Percentiles rank a stretch among this genome's conserved stretches.
Conservation (phyloP, 139 green algal species). For the Spirogloea muscicola region DNA sequence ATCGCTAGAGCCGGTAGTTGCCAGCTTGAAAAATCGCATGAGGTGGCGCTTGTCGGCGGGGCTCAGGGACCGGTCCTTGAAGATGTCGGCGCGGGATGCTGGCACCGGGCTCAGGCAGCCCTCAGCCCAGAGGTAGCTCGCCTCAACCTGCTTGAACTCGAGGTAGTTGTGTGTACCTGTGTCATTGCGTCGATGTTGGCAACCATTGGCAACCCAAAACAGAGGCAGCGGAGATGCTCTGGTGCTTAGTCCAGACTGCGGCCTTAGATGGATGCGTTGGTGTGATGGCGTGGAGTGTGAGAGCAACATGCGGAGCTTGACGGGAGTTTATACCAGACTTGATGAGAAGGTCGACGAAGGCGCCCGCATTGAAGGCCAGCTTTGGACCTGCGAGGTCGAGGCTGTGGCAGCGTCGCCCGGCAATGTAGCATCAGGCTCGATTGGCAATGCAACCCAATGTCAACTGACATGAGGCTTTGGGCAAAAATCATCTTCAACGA, state of each 20-base stretch:
- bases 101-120: constrained; percentile 56
- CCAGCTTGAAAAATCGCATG: constrained; percentile 68
- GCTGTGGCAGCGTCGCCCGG: too few relatives aligned
- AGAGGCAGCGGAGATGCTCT: background rate
- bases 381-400: too few relatives aligned
- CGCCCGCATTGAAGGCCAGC: too few relatives aligned
- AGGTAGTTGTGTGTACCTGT: constrained; percentile 73
- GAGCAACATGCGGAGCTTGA: too few relatives aligned
- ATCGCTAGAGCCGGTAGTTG: constrained; percentile 18
- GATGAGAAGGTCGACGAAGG: too few relatives aligned
- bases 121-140: background rate
- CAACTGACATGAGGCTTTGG: too few relatives aligned
- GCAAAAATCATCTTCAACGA: too few relatives aligned
- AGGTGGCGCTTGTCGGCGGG: constrained; percentile 68
- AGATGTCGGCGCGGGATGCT: constrained; percentile 70
- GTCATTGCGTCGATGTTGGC: constrained; percentile 14
- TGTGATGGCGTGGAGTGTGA: too few relatives aligned
- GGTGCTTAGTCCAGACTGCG: background rate
- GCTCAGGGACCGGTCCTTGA: constrained; percentile 63
- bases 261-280: too few relatives aligned
- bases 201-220: background rate
- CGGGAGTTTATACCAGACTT: too few relatives aligned
- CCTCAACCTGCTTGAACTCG: constrained; percentile 54
- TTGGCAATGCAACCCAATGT: too few relatives aligned
- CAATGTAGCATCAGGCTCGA: too few relatives aligned